A percentile compares a stretch with the other conserved stretches of the same genome.
phyloP scores from a whole-genome alignment of 768 basidiomycete species.

The Suillus spraguei region DNA sequence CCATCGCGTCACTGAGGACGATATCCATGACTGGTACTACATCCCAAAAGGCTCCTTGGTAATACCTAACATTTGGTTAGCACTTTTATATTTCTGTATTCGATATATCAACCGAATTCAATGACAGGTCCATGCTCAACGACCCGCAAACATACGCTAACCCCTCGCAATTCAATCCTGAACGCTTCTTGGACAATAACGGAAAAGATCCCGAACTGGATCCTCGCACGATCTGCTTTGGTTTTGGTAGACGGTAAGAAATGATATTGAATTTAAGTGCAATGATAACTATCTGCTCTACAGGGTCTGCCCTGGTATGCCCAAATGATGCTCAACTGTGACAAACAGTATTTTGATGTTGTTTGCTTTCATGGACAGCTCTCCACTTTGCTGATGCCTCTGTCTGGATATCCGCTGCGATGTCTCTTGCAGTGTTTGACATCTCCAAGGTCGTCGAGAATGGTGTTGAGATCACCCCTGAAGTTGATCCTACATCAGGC shows the following conservation, averaged over 20 bases:
- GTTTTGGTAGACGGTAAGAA: conserved; percentile 57
- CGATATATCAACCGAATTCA: no score
- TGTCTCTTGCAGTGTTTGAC: conserved; percentile 45
- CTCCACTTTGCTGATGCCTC: conserved; percentile 48
- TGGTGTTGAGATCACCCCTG: conserved; percentile 44
- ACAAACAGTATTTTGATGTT: no score
- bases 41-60: no score
- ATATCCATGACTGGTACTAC: no score
- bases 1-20: conserved; percentile 45
- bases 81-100: no score
- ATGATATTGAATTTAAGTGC: conserved; percentile 12
- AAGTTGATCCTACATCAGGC: conserved; percentile 52
- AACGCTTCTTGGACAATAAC: conserved; percentile 45
- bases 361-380: conserved; percentile 31
- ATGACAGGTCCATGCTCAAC: no score
- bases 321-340: no score
- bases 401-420: conserved; percentile 39
- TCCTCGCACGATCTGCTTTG: conserved; percentile 59
- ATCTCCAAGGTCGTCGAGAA: conserved; percentile 40
- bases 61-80: no score
- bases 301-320: conserved; percentile 13
- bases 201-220: conserved; percentile 43
- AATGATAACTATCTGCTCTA: conserved; percentile 10
- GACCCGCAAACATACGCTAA: no score
- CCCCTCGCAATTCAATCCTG: conserved; percentile 35